Base-by-base conservation (phyloP, 2,329 filamentous ascomycete genomes). In the Curvularia sp. region DNA sequence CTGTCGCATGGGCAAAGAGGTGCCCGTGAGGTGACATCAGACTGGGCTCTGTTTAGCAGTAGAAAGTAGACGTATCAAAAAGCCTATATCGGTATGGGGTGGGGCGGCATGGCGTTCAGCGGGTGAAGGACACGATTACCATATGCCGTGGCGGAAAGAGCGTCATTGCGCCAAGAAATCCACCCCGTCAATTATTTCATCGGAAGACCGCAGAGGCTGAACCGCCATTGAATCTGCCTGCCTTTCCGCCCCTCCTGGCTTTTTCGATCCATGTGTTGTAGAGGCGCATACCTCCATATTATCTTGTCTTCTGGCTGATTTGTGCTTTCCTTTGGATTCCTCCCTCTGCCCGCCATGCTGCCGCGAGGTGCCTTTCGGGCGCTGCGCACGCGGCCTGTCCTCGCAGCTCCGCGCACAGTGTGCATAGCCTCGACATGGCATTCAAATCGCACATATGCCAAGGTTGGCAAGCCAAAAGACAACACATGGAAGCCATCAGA, bases 401-500 rank as follows among this genome's bases (percentile, higher is more conserved):
- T 70, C 46, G 59, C 63, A 49, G 60, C 69, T 55, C 67, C 65
- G 54, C 69, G 65, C 66, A 70, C 58, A 58, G 47, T 61, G 47
- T 63, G 66, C 38, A 60, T 71, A 61, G 65, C 74, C 53, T 69
- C 70, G n/a, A 64, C 70, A 8, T 65, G 71, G 49, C 65, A 65
- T 61, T 68, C 65, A 65, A 60, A 63, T 54, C 71, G 69, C 62
- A 54, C 64, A 56, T 69, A 73, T 56, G 69, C 69, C 39, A 65
- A 63, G 42, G 62, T 57, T 46, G 57, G 60, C 32, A 61, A 61
- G 58, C 60, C 65, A 69, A 65, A 75, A 55, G 73, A 79, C 57
- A 70, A 78, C 61, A 78, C 77, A 47, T 80, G 78, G 78, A 79
- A 78, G 60, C 73, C 72, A 0, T 62, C 74, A 28, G 76, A 79